Base-by-base conservation (phyloP, 148 eudicot genomes). In the Nepenthes mirabilis region DNA sequence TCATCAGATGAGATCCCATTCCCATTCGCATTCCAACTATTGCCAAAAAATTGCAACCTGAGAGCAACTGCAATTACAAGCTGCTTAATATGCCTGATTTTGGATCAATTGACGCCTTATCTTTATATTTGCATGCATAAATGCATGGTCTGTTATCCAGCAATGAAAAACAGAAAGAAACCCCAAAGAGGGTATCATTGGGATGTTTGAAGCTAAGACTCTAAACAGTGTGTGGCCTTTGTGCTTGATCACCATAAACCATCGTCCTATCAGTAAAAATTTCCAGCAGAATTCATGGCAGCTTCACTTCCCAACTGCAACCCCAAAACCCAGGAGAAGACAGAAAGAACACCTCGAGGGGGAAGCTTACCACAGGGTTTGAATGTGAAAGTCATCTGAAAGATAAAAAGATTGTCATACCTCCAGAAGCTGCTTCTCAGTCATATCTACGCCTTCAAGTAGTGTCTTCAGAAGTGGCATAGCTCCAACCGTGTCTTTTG, bases 361-460 rank as follows among this genome's bases (percentile, higher is more conserved):
- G 47, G 37, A 55, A 48, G 66, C n/a, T 43, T 36, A 23, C 23
- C 23, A 23, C 58, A 40, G 34, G 32, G 11, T 32, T 45, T 11
- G 33, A 40, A 1, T 40, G 6, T 3, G 8, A 40, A 40, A 8
- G 4, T 40, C 45, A 40, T 40, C 45, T 40, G 6, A 4, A 3
- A 40, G 45, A 8, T 40, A 40, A 8, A 40, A 8, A 40, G 8
- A 3, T 23, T 23, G 23, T 51, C 32, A 70, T 64, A 93, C 96
- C 95, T 84, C 99, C 11, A 77, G 55, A 43, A 93, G 83, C 65
- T 88, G 96, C 77, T 93, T 93, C 72, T 88, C 91, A 6, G 96
- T 88, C 96, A 93, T 88, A 64, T 82, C 91, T 73, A 93, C 99
- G 61, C 99, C 99, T 79, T 93, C 91, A 66, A 89, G 70, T 61